Percentiles rank a stretch among this genome's conserved stretches.
phyloP scores from a whole-genome alignment of 2,329 filamentous ascomycete genomes.

The Periconia digitata region DNA sequence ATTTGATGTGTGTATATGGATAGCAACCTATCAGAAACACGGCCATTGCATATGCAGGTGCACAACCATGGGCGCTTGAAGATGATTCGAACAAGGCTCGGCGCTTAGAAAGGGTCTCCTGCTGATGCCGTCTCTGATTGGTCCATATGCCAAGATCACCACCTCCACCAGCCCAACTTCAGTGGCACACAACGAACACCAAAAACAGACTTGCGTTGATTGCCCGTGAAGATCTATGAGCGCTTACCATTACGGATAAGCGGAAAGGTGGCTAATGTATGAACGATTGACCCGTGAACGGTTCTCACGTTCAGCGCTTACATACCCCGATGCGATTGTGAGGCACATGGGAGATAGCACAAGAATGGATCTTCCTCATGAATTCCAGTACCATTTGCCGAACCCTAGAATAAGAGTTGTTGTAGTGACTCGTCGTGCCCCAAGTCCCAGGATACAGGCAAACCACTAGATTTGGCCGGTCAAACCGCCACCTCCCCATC shows the following conservation, averaged over 20 bases:
- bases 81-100: slow-evolving; percentile 28
- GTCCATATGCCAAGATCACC: background rate
- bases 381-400: no score
- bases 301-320: background rate
- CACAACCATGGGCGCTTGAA: slow-evolving; percentile 27
- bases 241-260: no score
- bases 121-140: slow-evolving; percentile 2
- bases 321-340: background rate
- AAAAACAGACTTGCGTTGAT: background rate
- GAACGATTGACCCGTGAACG: background rate
- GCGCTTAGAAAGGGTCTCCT: slow-evolving; percentile 26
- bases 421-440: background rate
- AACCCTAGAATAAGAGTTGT: no score
- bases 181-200: background rate
- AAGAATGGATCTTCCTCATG: no score
- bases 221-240: no score
- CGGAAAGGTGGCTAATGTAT: background rate
- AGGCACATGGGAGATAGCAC: background rate
- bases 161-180: background rate
- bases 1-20: background rate
- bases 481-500: slow-evolving; percentile 39
- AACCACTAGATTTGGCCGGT: slow-evolving; percentile 39
- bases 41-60: slow-evolving; percentile 18
- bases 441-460: background rate
- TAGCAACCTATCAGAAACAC: slow-evolving; percentile 17